These are phyloP conservation scores for Suhomyces ambrosiae DNA, from an alignment of 1,139 yeast genomes.

Conservation along the genomic window DNA sequence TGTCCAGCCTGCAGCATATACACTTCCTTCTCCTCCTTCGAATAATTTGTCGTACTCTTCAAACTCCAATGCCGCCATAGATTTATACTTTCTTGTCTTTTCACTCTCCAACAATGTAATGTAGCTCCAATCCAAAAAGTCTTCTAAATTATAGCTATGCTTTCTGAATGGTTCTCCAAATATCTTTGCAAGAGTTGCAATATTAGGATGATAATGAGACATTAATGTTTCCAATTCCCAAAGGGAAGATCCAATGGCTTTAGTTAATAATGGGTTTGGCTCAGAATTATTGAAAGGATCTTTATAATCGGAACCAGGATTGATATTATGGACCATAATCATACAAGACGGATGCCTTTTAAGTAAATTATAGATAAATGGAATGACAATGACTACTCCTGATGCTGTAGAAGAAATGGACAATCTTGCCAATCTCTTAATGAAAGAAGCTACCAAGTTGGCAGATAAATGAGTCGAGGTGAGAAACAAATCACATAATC, in stretches of 20 bases:
- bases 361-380: conserved; percentile 86
- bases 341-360: conserved; percentile 94
- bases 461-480: conserved; percentile 89
- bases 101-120: conserved; percentile 75
- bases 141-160: conserved; percentile 85
- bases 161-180: conserved; percentile 89
- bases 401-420: conserved; percentile 84
- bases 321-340: conserved; percentile 72
- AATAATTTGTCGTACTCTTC: conserved; percentile 57
- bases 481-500: conserved; percentile 82
- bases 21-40: conserved; percentile 17
- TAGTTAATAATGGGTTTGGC: conserved; percentile 72
- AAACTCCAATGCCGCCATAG: conserved; percentile 77
- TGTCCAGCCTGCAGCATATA: conserved; percentile 20
- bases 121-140: conserved; percentile 91
- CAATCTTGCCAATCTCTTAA: conserved; percentile 77
- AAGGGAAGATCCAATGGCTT: conserved; percentile 80
- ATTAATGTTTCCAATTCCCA: conserved; percentile 89
- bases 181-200: conserved; percentile 87
- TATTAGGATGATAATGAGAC: conserved; percentile 94
- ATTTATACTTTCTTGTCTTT: conserved; percentile 64
- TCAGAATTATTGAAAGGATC: conserved; percentile 74
- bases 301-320: conserved; percentile 35
- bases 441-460: conserved; percentile 81
- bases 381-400: conserved; percentile 83